phyloP scores from a whole-genome alignment of 2,329 filamentous ascomycete species.

The Thelonectria rubi region DNA sequence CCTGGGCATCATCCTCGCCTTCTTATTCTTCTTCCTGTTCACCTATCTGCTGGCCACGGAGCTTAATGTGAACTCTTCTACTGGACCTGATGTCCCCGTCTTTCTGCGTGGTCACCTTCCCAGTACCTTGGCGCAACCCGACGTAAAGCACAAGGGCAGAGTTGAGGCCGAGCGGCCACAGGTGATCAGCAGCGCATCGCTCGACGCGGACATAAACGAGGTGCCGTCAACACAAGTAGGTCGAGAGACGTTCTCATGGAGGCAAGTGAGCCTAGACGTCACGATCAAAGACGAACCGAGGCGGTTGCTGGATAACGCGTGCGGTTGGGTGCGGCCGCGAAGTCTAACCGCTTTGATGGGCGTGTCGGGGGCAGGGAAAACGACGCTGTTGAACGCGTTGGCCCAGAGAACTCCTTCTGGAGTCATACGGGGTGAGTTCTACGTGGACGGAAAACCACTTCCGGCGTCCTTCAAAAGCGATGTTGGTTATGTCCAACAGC shows the following conservation, averaged over 20 bases:
- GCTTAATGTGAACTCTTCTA: slow-evolving; percentile 65
- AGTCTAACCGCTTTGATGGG: slow-evolving; percentile 79
- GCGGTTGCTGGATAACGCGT: slow-evolving; percentile 75
- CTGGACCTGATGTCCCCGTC: slow-evolving; percentile 54
- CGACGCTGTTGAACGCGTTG: slow-evolving; percentile 46
- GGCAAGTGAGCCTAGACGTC: slow-evolving; percentile 71
- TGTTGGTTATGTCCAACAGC: slow-evolving; percentile 70
- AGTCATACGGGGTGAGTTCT: slow-evolving; percentile 67
- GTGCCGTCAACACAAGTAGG: slow-evolving; percentile 35
- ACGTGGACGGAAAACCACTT: slow-evolving; percentile 63
- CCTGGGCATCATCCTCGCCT: slow-evolving; percentile 69
- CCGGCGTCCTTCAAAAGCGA: slow-evolving; percentile 66
- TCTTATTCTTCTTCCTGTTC: slow-evolving; percentile 67
- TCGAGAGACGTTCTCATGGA: slow-evolving; percentile 73
- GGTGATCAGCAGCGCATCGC: not conserved
- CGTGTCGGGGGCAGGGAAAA: slow-evolving; percentile 53
- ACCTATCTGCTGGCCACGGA: slow-evolving; percentile 69
- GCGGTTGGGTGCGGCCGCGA: slow-evolving; percentile 86
- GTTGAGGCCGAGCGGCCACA: not conserved
- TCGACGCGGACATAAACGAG: slow-evolving; percentile 15
- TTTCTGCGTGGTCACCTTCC: slow-evolving; percentile 62
- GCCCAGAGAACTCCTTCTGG: slow-evolving; percentile 60
- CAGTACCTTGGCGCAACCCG: slow-evolving; percentile 32
- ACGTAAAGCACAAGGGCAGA: slow-evolving; percentile 22
- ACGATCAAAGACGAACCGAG: slow-evolving; percentile 75